Evolutionary conservation across 2,329 filamentous ascomycete genomes (phyloP).

Genomic region (Alternaria consortialis): DNA sequence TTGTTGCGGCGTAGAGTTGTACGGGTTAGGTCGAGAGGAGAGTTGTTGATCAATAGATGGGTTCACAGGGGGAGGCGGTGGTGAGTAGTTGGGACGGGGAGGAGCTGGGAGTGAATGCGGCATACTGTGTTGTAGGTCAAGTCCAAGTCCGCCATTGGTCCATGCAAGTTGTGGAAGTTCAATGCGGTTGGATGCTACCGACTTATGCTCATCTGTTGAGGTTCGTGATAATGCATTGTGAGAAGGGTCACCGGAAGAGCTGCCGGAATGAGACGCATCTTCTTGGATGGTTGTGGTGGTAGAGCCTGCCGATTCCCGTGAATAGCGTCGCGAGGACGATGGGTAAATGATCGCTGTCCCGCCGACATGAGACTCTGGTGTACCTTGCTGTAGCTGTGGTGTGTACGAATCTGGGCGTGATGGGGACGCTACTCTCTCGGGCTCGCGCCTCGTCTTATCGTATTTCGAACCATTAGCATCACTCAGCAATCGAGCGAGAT

Average conservation of each 20-base stretch:
- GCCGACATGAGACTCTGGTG: conserved; percentile 34
- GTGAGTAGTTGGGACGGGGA: conserved; percentile 58
- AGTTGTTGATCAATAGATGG: conserved; percentile 26
- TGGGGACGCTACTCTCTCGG: conserved; percentile 15
- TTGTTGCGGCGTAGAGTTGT: conserved; percentile 24
- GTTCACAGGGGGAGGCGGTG: conserved; percentile 54
- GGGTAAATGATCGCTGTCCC: conserved; percentile 53
- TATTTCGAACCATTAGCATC: conserved; percentile 46
- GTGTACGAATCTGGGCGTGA: conserved; percentile 29
- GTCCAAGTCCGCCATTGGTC: conserved; percentile 54
- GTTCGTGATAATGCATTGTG: conserved; percentile 48
- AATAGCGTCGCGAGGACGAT: conserved; percentile 45
- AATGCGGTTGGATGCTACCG: conserved; percentile 31
- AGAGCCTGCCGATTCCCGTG: conserved; percentile 43
- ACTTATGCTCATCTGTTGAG: conserved; percentile 42
- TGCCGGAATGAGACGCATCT: conserved; percentile 45
- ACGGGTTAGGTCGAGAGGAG: conserved; percentile 9
- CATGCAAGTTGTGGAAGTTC: conserved; percentile 51
- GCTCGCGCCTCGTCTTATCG: conserved; percentile 21
- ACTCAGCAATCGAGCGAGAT: conserved; percentile 59
- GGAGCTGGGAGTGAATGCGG: conserved; percentile 42
- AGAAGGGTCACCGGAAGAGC: conserved; percentile 40
- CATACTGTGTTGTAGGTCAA: conserved; percentile 51
- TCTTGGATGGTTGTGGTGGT: conserved; percentile 46
- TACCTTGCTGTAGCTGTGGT: conserved; percentile 32